Evolutionary conservation across 2,329 filamentous ascomycete genomes (phyloP).

Genomic region (Tolypocladium tundrense): DNA sequence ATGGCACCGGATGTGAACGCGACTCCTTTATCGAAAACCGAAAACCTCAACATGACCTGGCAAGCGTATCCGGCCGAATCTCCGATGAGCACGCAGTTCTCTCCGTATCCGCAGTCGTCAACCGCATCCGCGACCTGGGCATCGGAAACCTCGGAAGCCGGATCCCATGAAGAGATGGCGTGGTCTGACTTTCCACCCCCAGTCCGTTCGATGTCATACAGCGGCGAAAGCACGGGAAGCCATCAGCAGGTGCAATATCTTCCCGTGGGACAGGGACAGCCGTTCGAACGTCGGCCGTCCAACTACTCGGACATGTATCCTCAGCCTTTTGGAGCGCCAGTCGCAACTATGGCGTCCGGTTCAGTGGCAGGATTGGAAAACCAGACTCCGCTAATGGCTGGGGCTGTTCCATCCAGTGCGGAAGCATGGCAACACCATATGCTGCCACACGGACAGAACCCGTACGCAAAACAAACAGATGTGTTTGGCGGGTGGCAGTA

Average conservation of each 20-base stretch:
- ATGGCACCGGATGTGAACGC: conserved; percentile 30
- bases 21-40: conserved; percentile 28
- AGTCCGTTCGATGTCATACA: conserved; percentile 37
- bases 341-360: conserved; percentile 24
- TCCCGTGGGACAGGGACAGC: conserved; percentile 25
- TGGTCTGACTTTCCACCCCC: conserved; percentile 34
- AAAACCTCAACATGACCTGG: conserved; percentile 36
- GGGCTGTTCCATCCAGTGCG: conserved; percentile 20
- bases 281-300: conserved; percentile 33
- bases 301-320: conserved; percentile 34
- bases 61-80: conserved; percentile 38
- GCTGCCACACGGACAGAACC: conserved; percentile 16
- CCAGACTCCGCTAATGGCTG: conserved; percentile 24
- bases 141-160: conserved; percentile 23
- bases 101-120: conserved; percentile 35
- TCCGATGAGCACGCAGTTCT: conserved; percentile 38
- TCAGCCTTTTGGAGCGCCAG: conserved; percentile 24
- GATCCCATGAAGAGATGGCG: conserved; percentile 30
- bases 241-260: conserved; percentile 28
- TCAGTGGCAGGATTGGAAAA: conserved; percentile 20
- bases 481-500: conserved; percentile 28
- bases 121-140: conserved; percentile 32
- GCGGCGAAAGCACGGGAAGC: conserved; percentile 27
- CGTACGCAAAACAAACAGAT: conserved; percentile 28
- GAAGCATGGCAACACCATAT: conserved; percentile 32